Evolutionary conservation across 345 rosid species (phyloP).

Genomic region (Lepidium aucheri): DNA sequence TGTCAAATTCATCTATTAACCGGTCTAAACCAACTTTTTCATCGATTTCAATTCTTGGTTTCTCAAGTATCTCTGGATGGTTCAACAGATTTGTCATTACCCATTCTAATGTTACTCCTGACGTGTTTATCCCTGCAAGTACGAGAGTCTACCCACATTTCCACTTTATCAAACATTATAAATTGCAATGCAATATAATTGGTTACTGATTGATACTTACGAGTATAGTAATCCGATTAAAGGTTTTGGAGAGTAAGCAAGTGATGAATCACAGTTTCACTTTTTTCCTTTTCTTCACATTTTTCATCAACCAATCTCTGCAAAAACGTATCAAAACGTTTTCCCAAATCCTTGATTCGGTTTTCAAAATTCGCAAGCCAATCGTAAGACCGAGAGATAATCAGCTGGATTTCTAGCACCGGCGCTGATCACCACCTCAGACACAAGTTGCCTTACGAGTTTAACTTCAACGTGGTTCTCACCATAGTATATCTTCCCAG

Average conservation of each 20-base stretch:
- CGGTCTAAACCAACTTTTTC: conserved; percentile 18
- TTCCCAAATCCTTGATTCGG: conserved; percentile 8
- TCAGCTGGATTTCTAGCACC: conserved; percentile 35
- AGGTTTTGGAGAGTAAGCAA: conserved; percentile 40
- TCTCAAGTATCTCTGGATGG: conserved; percentile 24
- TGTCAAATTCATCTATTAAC: conserved; percentile 33
- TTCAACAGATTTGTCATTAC: conserved; percentile 41
- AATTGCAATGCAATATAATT: neutral
- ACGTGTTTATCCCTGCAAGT: conserved; percentile 42
- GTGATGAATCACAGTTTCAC: conserved; percentile 38
- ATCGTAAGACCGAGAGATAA: conserved; percentile 33
- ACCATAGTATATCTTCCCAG: conserved; percentile 40
- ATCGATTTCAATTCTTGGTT: conserved; percentile 34
- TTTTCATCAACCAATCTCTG: conserved; percentile 42
- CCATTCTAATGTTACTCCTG: conserved; percentile 54
- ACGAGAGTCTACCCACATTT: conserved; percentile 17
- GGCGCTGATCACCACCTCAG: conserved; percentile 10
- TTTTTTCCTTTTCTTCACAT: conserved; percentile 12
- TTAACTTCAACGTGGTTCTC: conserved; percentile 34
- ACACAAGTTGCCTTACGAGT: conserved; percentile 29
- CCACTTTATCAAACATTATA: neutral
- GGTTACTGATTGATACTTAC: neutral
- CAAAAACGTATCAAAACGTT: conserved; percentile 30
- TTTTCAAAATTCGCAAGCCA: conserved; percentile 33
- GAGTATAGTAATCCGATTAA: conserved; percentile 37